Percentiles rank a stretch among this genome's conserved stretches.
Evolutionary conservation across 257 asterid genomes (phyloP).

Genomic region (Petunia secreta): DNA sequence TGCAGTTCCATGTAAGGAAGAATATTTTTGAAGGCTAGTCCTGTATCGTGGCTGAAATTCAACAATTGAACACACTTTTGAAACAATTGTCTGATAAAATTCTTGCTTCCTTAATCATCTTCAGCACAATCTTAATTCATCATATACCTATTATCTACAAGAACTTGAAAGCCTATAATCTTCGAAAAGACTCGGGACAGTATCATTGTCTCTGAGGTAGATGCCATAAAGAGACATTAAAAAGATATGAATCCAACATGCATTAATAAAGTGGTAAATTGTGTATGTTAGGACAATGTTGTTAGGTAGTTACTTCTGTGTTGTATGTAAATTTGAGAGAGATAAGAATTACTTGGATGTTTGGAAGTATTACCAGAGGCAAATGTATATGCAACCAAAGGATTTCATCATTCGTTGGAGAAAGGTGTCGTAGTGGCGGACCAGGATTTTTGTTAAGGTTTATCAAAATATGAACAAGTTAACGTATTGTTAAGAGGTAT

Average conservation of each 20-base stretch:
- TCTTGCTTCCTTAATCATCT: too few relatives aligned
- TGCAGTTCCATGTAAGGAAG: constrained; percentile 57
- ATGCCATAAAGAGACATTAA: constrained; percentile 51
- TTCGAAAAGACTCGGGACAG: constrained; percentile 46
- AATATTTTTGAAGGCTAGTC: constrained; percentile 58
- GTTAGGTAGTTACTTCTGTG: too few relatives aligned
- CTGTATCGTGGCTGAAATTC: constrained; percentile 58
- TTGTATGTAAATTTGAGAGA: not conserved
- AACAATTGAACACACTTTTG: too few relatives aligned
- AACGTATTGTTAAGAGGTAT: too few relatives aligned
- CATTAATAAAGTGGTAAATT: not conserved
- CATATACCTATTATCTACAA: too few relatives aligned
- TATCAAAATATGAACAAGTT: too few relatives aligned
- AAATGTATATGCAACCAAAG: constrained; percentile 54
- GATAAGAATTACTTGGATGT: constrained; percentile 51
- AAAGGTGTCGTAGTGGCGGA: not conserved
- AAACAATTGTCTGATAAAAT: not conserved
- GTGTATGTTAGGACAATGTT: too few relatives aligned
- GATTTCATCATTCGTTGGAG: constrained; percentile 52
- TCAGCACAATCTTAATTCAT: too few relatives aligned
- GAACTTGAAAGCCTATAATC: too few relatives aligned
- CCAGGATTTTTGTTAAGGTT: too few relatives aligned
- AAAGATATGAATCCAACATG: constrained; percentile 34
- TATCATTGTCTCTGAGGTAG: constrained; percentile 39
- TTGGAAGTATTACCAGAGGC: constrained; percentile 26